Base-by-base conservation (phyloP, 2,329 filamentous ascomycete species). In the Onygena corvina region DNA sequence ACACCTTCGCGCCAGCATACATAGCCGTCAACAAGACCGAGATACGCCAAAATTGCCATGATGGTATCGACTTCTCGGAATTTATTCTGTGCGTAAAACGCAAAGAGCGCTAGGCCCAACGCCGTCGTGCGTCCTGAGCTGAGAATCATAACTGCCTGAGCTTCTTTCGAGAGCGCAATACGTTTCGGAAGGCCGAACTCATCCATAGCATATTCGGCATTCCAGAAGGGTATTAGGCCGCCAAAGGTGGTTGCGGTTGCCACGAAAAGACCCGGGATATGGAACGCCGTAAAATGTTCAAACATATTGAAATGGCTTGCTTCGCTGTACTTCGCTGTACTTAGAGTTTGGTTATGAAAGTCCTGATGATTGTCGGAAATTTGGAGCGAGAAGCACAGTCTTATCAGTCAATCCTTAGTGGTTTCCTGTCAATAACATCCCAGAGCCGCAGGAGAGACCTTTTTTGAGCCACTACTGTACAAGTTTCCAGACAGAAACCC, bases 171-270 rank as follows among this genome's bases (percentile, higher is more conserved):
- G 3, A 23, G 46, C 49, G 56, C 58, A 40, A 66, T 59, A 8
- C 58, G 62, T 3, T 56, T 52, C 1, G 64, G 64, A 1, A 67
- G 54, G 8, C 64, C 63, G 51, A 61, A 63, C 50, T 63, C 61
- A 20, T 55, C 53, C 33, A 68, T 67, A 9, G 64, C 63, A 21
- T 54, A 57, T 18, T 56, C 47, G 2, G 63, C 56, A 47, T 61
- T 60, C 54, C 57, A 62, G 30, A 67, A 54, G 11, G 64, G 65
- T 4, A 64, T 57, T 29, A 65, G 52, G 9, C 63, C 62, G 18
- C 63, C 63, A 42, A 67, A 54, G 3, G 59, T 62, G 14, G 59
- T 58, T 6, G 58, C 53, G 16, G 59, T 62, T 16, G 60, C 64
- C 14, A 64, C 53, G 2, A 54, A 36, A 33, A 54, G 48, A 23